Base-by-base conservation (phyloP, 306 rosid species). In the Coriaria nepalensis region DNA sequence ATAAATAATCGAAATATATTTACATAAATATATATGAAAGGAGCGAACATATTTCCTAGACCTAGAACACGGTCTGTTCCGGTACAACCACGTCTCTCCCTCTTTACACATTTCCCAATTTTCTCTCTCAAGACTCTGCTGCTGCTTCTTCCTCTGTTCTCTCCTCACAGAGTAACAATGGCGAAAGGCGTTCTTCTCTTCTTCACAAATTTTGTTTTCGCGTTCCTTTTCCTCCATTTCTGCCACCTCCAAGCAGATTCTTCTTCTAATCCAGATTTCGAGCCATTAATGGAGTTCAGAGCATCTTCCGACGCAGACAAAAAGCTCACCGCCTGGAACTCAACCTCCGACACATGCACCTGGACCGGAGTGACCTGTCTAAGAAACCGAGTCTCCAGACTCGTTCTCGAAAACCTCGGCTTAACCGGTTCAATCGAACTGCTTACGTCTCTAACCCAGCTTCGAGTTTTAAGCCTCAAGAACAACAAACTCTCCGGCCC, bases 391-490 rank as follows among this genome's bases (percentile, higher is more conserved):
- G 88, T 87, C 62, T 66, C 93, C 0, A 65, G 76, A 7, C 85
- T 87, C 12, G 75, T 87, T 15, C 94, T 87, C 41, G 81, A 87
- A 42, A 14, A 51, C 55, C 83, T 80, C 13, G 49, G 66, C 50
- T 93, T 87, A 41, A 49, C 9, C 0, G 87, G 81, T 68, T 73
- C 94, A 4, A 56, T 83, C 34, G 36, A 40, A 0, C 65, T 76
- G 4, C 63, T 87, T 8, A 58, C 86, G 5, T 48, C 65, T 8
- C 57, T 83, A 37, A 67, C 81, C 52, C 66, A 75, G 55, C 93
- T 83, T 49, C 83, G 94, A 15, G 71, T 83, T 33, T 78, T 87
- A 14, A 83, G 94, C 76, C 86, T 87, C 2, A 83, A 87, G 62
- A 49, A 50, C 7, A 87, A 87, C 74, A 72, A 71, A 41, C 73